phyloP scores from a whole-genome alignment of 148 eudicot genomes.

The Rhododendron simsii region DNA sequence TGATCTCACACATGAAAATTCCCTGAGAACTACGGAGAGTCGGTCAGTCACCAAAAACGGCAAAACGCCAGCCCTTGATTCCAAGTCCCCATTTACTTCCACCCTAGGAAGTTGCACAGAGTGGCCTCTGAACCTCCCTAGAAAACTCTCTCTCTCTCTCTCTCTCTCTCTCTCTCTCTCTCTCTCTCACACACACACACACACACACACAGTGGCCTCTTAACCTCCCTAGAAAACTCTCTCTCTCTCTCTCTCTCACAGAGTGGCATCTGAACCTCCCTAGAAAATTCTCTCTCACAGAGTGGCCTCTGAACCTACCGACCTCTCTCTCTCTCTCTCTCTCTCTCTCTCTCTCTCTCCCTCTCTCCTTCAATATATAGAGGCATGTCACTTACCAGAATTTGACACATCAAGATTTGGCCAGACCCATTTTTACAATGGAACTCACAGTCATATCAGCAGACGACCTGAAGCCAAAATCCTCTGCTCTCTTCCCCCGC shows the following conservation, averaged over 20 bases:
- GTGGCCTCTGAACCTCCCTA: neutral
- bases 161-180: neutral
- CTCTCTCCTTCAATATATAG: neutral
- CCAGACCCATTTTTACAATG: constrained; percentile 10
- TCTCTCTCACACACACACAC: no score
- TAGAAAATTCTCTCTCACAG: neutral
- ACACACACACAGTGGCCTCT: neutral
- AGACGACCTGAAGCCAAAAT: constrained; percentile 36
- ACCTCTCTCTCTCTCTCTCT: neutral
- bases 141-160: neutral
- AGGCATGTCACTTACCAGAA: neutral
- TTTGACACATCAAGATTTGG: neutral
- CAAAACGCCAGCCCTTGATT: neutral
- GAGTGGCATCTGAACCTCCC: neutral
- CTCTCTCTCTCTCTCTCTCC: neutral
- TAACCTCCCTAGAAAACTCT: neutral
- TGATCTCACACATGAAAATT: neutral
- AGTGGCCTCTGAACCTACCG: neutral
- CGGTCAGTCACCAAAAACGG: neutral
- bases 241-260: neutral
- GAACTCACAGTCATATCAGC: constrained; percentile 56
- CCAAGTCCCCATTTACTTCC: neutral
- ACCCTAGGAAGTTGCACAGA: neutral
- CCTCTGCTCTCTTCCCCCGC: constrained; percentile 21
- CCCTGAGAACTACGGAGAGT: neutral